These are phyloP conservation scores for Hirschioporus abietinus DNA, from an alignment of 768 basidiomycete genomes.

Conservation along the genomic window DNA sequence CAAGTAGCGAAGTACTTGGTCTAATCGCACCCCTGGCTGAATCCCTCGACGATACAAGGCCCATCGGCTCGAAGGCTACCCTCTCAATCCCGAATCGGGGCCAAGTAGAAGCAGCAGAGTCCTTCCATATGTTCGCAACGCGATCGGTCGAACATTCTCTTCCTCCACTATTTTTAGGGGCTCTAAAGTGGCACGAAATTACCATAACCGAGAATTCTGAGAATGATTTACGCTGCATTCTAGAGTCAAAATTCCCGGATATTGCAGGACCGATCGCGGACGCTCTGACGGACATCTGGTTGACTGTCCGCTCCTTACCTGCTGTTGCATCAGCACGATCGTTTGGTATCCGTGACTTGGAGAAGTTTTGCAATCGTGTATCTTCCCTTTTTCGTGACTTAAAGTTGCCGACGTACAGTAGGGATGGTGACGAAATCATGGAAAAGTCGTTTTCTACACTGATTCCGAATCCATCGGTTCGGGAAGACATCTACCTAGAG, in stretches of 20 bases:
- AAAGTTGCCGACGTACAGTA: conserved; percentile 35
- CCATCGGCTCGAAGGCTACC: conserved; percentile 66
- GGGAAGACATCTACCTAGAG: conserved; percentile 87
- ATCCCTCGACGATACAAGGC: conserved; percentile 59
- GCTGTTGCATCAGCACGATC: conserved; percentile 48
- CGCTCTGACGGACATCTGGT: conserved; percentile 68
- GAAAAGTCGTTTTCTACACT: conserved; percentile 33
- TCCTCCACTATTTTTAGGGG: conserved; percentile 70
- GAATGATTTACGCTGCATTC: conserved; percentile 66
- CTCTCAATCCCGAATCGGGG: conserved; percentile 74
- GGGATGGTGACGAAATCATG: conserved; percentile 15
- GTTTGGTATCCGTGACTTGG: conserved; percentile 73
- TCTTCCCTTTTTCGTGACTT: conserved; percentile 50
- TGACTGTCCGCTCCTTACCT: conserved; percentile 45
- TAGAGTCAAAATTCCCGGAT: conserved; percentile 59
- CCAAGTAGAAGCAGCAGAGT: conserved; percentile 65
- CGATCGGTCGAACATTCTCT: conserved; percentile 57
- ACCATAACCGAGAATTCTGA: conserved; percentile 52
- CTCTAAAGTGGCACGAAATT: conserved; percentile 79
- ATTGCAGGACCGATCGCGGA: conserved; percentile 44
- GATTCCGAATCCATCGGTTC: conserved; percentile 66
- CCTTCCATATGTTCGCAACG: conserved; percentile 87
- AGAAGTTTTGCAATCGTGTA: conserved; percentile 78
- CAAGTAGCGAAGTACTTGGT: conserved; percentile 83
- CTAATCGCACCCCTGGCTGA: conserved; percentile 82